These are phyloP conservation scores for Ustilago tritici DNA, from an alignment of 1,284 basidiomycete genomes.

Conservation along the genomic window DNA sequence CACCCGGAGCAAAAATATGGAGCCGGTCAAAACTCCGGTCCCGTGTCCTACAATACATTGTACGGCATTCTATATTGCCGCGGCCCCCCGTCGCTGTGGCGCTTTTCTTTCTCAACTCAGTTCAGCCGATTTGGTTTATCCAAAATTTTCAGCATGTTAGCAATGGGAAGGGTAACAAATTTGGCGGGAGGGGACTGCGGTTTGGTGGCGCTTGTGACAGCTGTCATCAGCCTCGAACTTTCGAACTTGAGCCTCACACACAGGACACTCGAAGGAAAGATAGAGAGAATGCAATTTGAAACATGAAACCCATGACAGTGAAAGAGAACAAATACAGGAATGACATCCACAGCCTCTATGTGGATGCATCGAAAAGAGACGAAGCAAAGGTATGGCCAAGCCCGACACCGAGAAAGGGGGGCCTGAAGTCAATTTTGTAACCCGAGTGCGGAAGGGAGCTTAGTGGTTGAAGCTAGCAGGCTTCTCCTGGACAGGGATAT, in stretches of 20 bases:
- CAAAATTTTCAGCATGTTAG: not conserved
- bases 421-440: constrained; percentile 1
- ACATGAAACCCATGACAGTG: constrained; percentile 15
- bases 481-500: constrained; percentile 26
- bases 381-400: constrained; percentile 1
- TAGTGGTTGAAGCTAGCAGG: constrained; percentile 38
- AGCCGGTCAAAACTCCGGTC: constrained; percentile 24
- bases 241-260: not conserved
- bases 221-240: constrained; percentile 14
- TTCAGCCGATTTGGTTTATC: constrained; percentile 9
- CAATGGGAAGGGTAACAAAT: not conserved
- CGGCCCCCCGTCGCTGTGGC: not conserved
- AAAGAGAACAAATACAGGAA: constrained; percentile 12
- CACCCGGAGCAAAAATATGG: not conserved
- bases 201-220: constrained; percentile 15
- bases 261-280: not conserved
- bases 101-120: not conserved
- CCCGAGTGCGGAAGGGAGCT: not conserved
- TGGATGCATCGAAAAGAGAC: constrained; percentile 1
- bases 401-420: constrained; percentile 3
- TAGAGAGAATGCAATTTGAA: not conserved
- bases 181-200: constrained; percentile 8
- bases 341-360: not conserved
- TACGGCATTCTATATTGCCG: not conserved
- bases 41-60: not conserved